Evolutionary conservation across 495 filamentous ascomycete species (phyloP), one percentile per base, ranked within the genome.

Genomic region (Penicillium bialowiezense): DNA sequence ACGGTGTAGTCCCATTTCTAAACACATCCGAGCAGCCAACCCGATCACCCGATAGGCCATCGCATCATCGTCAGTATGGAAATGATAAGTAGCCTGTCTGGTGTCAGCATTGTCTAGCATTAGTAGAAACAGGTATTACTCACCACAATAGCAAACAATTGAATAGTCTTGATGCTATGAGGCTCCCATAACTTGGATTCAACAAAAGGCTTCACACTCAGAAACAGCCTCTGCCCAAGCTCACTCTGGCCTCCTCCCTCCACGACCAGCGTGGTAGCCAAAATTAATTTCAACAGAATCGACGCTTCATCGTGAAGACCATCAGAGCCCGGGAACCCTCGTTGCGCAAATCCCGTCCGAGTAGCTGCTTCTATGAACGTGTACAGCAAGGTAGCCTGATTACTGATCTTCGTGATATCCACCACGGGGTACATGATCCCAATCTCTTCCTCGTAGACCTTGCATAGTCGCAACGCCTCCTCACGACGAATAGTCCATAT

Each of bases 341-440:
- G 58, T 54, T 85, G 73, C 32, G 80, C 75, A 20, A 87, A 70
- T 10, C 83, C 83, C 15, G 76, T 74, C 28, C 78, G 65, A 14
- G 69, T 64, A 21, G 82, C 84, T 26, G 84, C 80, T 49, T 89
- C 85, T 65, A 88, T 84, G 63, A 89, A 93, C 2, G 71, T 71
- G 58, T 85, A 85, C 3, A 95, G 67, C 38, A 74, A 72, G 26
- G 77, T 79, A 10, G 83, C 82, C 60, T 91, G 83, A 7, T 65
- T 70, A 20, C 84, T 79, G 5, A 90, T 67, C 14, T 73, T 72
- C 18, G 86, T 79, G 29, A 93, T 87, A 48, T 87, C 74, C 17
- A 93, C 65, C 10, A 95, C 75, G 1, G 89, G 89, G 64, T 92
- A 92, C 88, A 92, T 92, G 44, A 90, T 76, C 8, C 87, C 87